Percentiles rank a stretch among this genome's conserved stretches.
Conservation (phyloP, 306 rosid genomes). For the Castanea mollissima region DNA sequence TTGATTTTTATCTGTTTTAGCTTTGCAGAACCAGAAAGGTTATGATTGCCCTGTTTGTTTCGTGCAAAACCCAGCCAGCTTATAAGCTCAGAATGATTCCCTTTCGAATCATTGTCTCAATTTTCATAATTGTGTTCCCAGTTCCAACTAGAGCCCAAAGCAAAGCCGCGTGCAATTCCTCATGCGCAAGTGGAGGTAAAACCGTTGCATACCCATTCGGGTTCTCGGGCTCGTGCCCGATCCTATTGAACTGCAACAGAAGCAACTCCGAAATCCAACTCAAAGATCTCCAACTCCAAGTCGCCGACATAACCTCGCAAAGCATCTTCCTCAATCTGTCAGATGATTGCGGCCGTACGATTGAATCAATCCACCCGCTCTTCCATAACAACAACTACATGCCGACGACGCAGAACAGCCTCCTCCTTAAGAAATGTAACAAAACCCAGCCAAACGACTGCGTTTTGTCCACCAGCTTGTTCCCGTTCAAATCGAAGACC, state of each 20-base stretch:
- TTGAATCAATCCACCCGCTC: constrained; percentile 30
- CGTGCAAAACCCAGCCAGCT: background rate
- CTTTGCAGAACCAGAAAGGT: constrained; percentile 25
- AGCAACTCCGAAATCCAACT: background rate
- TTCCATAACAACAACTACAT: constrained; percentile 23
- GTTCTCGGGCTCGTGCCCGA: constrained; percentile 39
- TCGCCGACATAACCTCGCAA: constrained; percentile 42
- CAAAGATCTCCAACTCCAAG: constrained; percentile 35
- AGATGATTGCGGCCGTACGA: constrained; percentile 42
- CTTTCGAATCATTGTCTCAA: constrained; percentile 18
- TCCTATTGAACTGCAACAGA: constrained; percentile 37
- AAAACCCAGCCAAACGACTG: constrained; percentile 27
- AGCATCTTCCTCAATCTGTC: constrained; percentile 53
- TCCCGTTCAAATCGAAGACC: constrained; percentile 3
- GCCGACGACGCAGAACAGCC: constrained; percentile 47
- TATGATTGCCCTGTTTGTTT: constrained; percentile 30
- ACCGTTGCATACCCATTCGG: constrained; percentile 57
- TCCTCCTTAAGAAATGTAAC: constrained; percentile 54
- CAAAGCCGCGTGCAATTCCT: background rate
- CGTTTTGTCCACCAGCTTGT: constrained; percentile 30
- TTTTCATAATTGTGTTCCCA: constrained; percentile 24
- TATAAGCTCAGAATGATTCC: constrained; percentile 7
- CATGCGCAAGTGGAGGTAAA: constrained; percentile 18
- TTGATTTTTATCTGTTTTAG: background rate
- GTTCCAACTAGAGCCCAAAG: constrained; percentile 37